Evolutionary conservation across 345 rosid species (phyloP), one percentile per base, ranked within the genome.

Genomic region (Salix koriyanagi): DNA sequence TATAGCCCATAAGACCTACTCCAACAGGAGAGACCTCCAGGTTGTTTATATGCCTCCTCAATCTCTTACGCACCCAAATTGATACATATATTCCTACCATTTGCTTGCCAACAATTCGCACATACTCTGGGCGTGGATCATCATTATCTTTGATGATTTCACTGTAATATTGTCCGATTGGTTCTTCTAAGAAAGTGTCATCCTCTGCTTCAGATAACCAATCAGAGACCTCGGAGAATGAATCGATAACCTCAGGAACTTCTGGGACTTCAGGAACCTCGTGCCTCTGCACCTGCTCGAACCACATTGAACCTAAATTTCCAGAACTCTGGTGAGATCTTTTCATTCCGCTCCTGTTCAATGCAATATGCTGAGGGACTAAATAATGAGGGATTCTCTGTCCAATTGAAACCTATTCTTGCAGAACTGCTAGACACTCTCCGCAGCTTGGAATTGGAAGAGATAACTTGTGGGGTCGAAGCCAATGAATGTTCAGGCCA

Each of bases 31-130:
- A 92, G 77, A 96, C 99, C 86, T 85, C 86, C 84, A 96, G 77
- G 75, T 96, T 92, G 88, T 94, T 96, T 77, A 96, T 87, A 66
- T 90, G 98, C 74, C 90, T 86, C 85, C 99, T 89, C 79, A 96
- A 84, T 81, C 90, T 84, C 81, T 89, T 84, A 12, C 96, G 89
- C 82, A 92, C 96, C 99, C 99, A 96, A 75, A 96, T 70, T 12
- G 99, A 96, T 65, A 96, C 81, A 72, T 96, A 92, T 68, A 96
- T 94, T 66, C 99, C 99, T 32, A 96, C 97, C 99, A 96, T 96
- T 83, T 96, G 99, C 85, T 96, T 96, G 89, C 99, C 90, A 60
- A 92, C 95, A 66, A 96, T 91, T 62, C 99, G 85, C 11, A 92
- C 92, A 70, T 94, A 96, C 75, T 81, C 88, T 14, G 83, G 76